Evolutionary conservation across 495 filamentous ascomycete genomes (phyloP).

Genomic region (Tuber calosporum): DNA sequence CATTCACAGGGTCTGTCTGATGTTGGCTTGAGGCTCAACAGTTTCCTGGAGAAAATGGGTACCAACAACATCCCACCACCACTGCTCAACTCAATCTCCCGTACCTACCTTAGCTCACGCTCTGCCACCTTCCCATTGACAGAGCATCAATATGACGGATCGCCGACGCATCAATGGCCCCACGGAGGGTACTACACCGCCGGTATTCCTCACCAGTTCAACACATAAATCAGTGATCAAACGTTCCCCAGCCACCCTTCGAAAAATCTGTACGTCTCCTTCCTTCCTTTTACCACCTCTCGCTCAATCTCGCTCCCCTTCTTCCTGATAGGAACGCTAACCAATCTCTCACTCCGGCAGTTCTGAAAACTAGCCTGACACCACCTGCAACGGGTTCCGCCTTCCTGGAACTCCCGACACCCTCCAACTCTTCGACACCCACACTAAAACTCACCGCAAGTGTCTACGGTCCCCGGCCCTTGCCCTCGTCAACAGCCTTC

Average conservation of each 20-base stretch:
- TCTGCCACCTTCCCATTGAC: background rate
- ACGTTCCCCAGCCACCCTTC: slow-evolving; percentile 57
- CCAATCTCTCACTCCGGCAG: slow-evolving; percentile 45
- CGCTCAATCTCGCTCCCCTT: background rate
- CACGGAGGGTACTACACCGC: slow-evolving; percentile 64
- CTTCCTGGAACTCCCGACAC: slow-evolving; percentile 69
- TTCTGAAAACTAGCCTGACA: slow-evolving; percentile 82
- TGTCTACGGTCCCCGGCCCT: slow-evolving; percentile 84
- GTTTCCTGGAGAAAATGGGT: background rate
- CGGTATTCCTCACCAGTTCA: slow-evolving; percentile 55
- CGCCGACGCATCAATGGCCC: slow-evolving; percentile 88
- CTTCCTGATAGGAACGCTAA: background rate
- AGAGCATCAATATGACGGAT: slow-evolving; percentile 58
- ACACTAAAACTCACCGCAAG: slow-evolving; percentile 84
- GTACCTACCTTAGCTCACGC: background rate
- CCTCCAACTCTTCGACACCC: slow-evolving; percentile 46
- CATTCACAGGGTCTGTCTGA: too few species aligned
- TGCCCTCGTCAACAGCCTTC: slow-evolving; percentile 82
- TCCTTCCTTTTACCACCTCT: background rate
- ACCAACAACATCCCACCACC: background rate
- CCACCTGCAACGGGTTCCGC: slow-evolving; percentile 91
- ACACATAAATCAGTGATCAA: slow-evolving; percentile 41
- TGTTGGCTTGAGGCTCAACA: background rate
- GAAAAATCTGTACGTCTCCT: slow-evolving; percentile 70
- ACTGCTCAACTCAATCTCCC: background rate